Evolutionary conservation across 768 basidiomycete genomes (phyloP).

Genomic region (Rubroboletus pulcherrimus): DNA sequence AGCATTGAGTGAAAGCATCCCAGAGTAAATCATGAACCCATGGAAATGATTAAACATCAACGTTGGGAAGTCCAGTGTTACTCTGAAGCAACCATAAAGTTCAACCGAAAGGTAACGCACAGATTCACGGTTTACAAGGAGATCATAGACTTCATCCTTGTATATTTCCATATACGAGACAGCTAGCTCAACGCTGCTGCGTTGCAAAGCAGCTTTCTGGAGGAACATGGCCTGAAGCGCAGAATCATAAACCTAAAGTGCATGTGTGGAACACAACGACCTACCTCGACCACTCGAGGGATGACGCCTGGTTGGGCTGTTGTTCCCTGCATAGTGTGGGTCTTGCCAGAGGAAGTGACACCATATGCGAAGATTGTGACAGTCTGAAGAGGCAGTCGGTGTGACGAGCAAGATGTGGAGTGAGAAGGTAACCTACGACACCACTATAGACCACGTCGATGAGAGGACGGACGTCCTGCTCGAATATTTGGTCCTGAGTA

Average conservation of each 20-base stretch:
- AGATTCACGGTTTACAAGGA: slow-evolving; percentile 68
- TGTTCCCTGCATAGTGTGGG: slow-evolving; percentile 89
- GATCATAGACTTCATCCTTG: slow-evolving; percentile 87
- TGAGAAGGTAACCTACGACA: slow-evolving; percentile 45
- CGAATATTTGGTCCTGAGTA: slow-evolving; percentile 75
- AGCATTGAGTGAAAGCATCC: neutral
- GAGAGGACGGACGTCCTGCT: slow-evolving; percentile 69
- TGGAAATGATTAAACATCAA: neutral
- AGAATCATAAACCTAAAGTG: neutral
- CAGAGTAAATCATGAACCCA: neutral
- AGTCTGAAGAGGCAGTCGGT: slow-evolving; percentile 42
- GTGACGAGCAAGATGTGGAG: neutral
- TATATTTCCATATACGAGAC: slow-evolving; percentile 89
- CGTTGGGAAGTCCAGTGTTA: neutral
- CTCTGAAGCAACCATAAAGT: neutral
- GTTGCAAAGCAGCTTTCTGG: slow-evolving; percentile 37
- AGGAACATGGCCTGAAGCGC: slow-evolving; percentile 55
- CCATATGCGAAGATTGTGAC: slow-evolving; percentile 90
- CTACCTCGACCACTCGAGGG: slow-evolving; percentile 70
- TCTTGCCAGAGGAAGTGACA: slow-evolving; percentile 88
- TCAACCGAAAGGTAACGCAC: slow-evolving; percentile 37
- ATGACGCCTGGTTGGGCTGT: slow-evolving; percentile 76
- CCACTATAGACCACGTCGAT: slow-evolving; percentile 77
- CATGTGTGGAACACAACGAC: slow-evolving; percentile 16
- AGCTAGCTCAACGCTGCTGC: slow-evolving; percentile 44